Evolutionary conservation across 2,329 filamentous ascomycete genomes (phyloP).

Genomic region (Arthrobotrys musiformis): DNA sequence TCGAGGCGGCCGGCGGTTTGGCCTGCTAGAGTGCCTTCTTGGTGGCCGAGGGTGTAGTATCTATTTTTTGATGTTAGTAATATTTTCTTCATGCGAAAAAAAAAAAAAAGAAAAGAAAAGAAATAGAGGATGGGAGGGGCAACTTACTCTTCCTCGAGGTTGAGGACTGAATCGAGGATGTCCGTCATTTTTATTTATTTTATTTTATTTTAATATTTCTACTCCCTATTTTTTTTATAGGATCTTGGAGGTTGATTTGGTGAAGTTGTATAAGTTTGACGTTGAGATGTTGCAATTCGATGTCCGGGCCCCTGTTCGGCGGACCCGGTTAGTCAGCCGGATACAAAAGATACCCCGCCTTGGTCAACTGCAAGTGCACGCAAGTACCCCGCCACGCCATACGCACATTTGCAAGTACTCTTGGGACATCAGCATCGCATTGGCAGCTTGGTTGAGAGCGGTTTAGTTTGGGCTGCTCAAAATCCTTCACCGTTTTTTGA

Average conservation of each 20-base stretch:
- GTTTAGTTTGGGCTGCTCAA: no score
- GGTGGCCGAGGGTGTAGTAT: slow-evolving; percentile 86
- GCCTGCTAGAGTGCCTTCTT: slow-evolving; percentile 79
- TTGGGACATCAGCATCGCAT: no score
- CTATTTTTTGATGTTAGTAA: slow-evolving; percentile 54
- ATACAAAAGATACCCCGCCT: no score
- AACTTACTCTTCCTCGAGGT: slow-evolving; percentile 59
- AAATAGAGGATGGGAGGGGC: background rate
- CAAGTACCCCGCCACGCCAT: no score
- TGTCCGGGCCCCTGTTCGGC: no score
- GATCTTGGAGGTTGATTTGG: background rate
- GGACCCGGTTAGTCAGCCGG: no score
- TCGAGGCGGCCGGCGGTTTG: slow-evolving; percentile 81
- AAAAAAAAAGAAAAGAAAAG: no score
- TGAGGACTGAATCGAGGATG: slow-evolving; percentile 58
- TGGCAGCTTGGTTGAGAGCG: no score
- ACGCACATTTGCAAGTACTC: no score
- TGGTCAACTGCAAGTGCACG: no score
- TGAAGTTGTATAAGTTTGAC: background rate
- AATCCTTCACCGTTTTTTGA: no score
- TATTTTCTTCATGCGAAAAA: slow-evolving; percentile 13
- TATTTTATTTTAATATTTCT: background rate
- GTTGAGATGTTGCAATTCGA: background rate
- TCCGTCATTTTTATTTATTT: slow-evolving; percentile 25
- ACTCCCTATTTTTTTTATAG: background rate